Evolutionary conservation across 2,329 filamentous ascomycete species (phyloP), one percentile per base, ranked within the genome.

Genomic region (Graphilbum fragrans): DNA sequence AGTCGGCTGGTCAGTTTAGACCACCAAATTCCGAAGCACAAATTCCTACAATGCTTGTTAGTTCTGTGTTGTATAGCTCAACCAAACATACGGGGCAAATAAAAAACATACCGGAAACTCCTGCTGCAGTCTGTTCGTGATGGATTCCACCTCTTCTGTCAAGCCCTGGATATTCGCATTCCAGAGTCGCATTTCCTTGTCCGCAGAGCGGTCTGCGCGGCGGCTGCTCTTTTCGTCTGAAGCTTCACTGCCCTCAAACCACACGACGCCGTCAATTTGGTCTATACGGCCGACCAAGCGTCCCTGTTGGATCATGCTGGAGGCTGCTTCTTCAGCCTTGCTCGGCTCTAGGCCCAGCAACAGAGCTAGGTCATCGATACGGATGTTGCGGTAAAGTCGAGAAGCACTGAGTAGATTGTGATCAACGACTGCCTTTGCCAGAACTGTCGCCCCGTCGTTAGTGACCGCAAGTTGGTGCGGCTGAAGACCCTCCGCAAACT

Each of bases 261-360:
- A 87, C 45, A 98, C 88, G 11, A 88, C 66, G 14, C 82, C 74
- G 43, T 87, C 85, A 43, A 98, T 88, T 66, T 98, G 92, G 61
- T 98, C 90, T 54, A 98, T 96, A 43, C 82, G 79, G 8, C 90
- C 92, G 3, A 82, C 76, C 39, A 98, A 63, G 25, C 92, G 78
- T 10, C 86, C 87, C 60, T 95, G 88, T 66, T 96, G 88, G 52
- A 98, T 86, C 92, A 98, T 98, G 52, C 78, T 74, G 5, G 90
- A 87, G 12, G 90, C 92, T 41, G 92, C 95, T 44, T 83, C 80
- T 66, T 98, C 92, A 4, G 90, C 90, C 58, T 80, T 82, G 39
- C 84, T 83, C 0, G 76, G 77, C 44, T 85, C 77, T 5, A 95
- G 70, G 0, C 85, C 87, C 14, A 98, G 67, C 31, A 95, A 70